Evolutionary conservation across 2,329 filamentous ascomycete genomes (phyloP).

Genomic region (Microdochium trichocladiopsis): DNA sequence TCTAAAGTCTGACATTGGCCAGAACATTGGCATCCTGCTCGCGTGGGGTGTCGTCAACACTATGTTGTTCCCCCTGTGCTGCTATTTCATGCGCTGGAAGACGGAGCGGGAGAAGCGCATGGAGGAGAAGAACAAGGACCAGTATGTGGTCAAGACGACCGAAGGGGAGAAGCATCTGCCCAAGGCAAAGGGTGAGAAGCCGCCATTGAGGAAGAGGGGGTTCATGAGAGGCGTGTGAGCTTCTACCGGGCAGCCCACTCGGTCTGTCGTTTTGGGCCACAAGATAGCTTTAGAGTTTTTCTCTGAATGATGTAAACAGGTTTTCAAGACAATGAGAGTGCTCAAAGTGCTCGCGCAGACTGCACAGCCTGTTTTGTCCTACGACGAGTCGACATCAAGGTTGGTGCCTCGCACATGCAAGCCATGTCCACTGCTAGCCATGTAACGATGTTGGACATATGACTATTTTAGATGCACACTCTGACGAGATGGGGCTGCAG

Average conservation of each 20-base stretch:
- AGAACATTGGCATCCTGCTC: slow-evolving; percentile 55
- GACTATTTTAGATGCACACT: too few relatives aligned
- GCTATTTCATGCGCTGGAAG: slow-evolving; percentile 34
- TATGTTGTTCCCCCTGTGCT: slow-evolving; percentile 42
- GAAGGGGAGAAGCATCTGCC: slow-evolving; percentile 15
- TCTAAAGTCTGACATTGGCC: slow-evolving; percentile 46
- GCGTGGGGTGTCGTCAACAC: slow-evolving; percentile 49
- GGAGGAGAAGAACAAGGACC: slow-evolving; percentile 15
- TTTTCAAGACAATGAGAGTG: too few relatives aligned
- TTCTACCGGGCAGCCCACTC: neutral
- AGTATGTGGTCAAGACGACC: slow-evolving; percentile 16
- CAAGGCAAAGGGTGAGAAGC: slow-evolving; percentile 18
- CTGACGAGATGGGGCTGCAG: too few relatives aligned
- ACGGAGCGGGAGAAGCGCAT: slow-evolving; percentile 17
- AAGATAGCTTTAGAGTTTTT: neutral
- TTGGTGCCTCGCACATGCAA: too few relatives aligned
- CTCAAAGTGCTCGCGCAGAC: too few relatives aligned
- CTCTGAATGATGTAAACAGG: too few relatives aligned
- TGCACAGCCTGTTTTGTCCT: too few relatives aligned
- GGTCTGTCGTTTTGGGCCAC: neutral
- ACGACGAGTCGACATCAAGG: too few relatives aligned
- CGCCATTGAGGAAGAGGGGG: slow-evolving; percentile 20
- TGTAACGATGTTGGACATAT: too few relatives aligned
- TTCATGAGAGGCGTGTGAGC: slow-evolving; percentile 20
- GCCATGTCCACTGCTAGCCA: too few relatives aligned